Evolutionary conservation across 1,284 basidiomycete genomes (phyloP), one percentile per base, ranked within the genome.

Genomic region (Ceratobasidium sp.): DNA sequence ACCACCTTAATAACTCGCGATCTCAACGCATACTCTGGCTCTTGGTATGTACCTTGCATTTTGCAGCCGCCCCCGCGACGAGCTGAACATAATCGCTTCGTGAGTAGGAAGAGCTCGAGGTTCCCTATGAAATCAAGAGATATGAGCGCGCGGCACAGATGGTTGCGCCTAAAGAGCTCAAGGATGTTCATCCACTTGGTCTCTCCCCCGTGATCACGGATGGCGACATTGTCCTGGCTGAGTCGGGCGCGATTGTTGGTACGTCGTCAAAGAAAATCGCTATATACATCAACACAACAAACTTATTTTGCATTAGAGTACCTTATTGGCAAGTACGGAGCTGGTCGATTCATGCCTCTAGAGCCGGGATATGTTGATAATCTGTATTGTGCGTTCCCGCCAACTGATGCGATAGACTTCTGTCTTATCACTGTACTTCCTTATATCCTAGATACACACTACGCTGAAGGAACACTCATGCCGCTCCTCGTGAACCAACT

Each of bases 161-260:
- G 49, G 27, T 66, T 24, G 76, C 75, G 16, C 76, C 76, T 7
- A 61, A 68, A 22, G 76, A 77, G 54, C 74, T 77, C 29, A 64
- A 37, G 49, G 53, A 49, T 16, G 58, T 77, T 31, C 82, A 83
- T 74, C 83, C 84, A 6, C 80, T 87, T 22, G 86, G 86, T 31
- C 85, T 84, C 78, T 82, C 83, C 0, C 86, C 86, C n/a, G 80
- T 86, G 41, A 85, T 87, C 43, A 84, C 83, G 19, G 85, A 86
- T 76, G 85, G 82, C 2, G 79, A 81, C n/a, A 68, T 85, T 19
- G 83, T 81, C 9, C 74, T 87, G 34, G 83, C 85, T 19, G 86
- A 87, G 78, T 86, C 85, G 71, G 84, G 85, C 16, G 84, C 86
- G 13, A 86, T 87, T 65, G 80, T 86, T 53, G 84, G 86, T 86